These are phyloP conservation scores for Phytophthora pluvialis DNA, from an alignment of 352 stramenopile genomes.

Conservation along the genomic window DNA sequence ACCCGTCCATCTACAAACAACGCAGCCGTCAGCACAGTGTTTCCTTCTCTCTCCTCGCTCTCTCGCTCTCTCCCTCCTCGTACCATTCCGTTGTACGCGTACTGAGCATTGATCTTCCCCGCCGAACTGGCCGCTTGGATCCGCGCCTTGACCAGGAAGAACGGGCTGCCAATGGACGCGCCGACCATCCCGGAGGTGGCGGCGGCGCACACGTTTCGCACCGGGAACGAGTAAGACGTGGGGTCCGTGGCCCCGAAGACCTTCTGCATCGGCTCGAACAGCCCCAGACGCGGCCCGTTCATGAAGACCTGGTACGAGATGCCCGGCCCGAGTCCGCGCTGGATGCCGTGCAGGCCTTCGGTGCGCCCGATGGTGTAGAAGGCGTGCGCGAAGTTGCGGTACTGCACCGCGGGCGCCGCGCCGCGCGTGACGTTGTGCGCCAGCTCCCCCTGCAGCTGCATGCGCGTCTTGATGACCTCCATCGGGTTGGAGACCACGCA, in stretches of 20 bases:
- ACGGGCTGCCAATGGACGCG: slow-evolving; percentile 79
- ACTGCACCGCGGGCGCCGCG: slow-evolving; percentile 56
- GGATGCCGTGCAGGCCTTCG: slow-evolving; percentile 79
- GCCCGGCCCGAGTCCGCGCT: slow-evolving; percentile 76
- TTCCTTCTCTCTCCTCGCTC: background rate
- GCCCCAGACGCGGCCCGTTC: slow-evolving; percentile 78
- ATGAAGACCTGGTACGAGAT: slow-evolving; percentile 87
- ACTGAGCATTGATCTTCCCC: slow-evolving; percentile 82
- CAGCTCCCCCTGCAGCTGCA: slow-evolving; percentile 89
- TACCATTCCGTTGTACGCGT: slow-evolving; percentile 87
- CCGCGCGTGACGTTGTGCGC: slow-evolving; percentile 51
- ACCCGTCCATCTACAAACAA: slow-evolving; percentile 71
- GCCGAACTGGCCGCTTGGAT: slow-evolving; percentile 83
- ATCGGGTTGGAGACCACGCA: slow-evolving; percentile 89
- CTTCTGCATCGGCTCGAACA: slow-evolving; percentile 84
- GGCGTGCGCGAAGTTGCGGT: slow-evolving; percentile 86
- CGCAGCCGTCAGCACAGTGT: slow-evolving; percentile 4
- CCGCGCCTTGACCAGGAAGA: slow-evolving; percentile 87
- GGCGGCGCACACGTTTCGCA: slow-evolving; percentile 79
- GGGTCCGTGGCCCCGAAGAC: slow-evolving; percentile 84
- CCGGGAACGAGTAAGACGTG: slow-evolving; percentile 69
- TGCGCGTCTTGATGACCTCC: slow-evolving; percentile 91
- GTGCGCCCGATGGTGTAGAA: slow-evolving; percentile 86
- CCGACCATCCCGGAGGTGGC: slow-evolving; percentile 82
- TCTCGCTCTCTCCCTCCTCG: background rate